Base-by-base conservation (phyloP, 73 alveolate species). In the Breviolum minutum region DNA sequence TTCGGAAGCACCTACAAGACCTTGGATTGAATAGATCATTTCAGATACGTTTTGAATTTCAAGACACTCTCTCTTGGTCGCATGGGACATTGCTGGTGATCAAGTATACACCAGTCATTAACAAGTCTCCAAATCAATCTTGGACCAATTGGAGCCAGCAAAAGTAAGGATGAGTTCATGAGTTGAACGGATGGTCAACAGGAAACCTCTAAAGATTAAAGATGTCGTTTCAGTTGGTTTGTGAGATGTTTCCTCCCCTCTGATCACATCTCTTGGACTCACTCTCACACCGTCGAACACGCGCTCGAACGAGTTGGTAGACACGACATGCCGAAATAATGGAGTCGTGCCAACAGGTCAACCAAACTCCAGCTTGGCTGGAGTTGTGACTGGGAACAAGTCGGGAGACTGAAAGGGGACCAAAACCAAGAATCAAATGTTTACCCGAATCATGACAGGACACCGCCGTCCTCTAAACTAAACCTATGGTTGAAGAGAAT, bases 361-460 rank as follows among this genome's bases (percentile, higher is more conserved):
- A 54, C 82, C 26, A 29, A 77, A n/a, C 63, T 77, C 86, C 86
- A 29, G 86, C 86, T 77, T 77, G 16, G 86, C 86, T 24, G 86
- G 86, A 29, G 16, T 11, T 7, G 26, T 3, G 54, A 40, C 54
- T 40, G 54, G 54, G 54, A 40, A 40, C 54, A 40, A 40, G 54
- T 40, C 54, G 54, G 54, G 54, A 40, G 54, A 40, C 5, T 40
- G 54, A 40, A 40, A 40, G 54, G 3, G 54, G 54, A 40, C 54
- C 63, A 29, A 71, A 71, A 71, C 32, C 82, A 71, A 71, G 54
- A 40, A 40, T 40, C 54, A 40, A 40, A 40, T 40, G 54, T 40
- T 40, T 40, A 40, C 54, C 54, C 54, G 54, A 40, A 40, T 40
- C 54, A 40, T 40, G 0, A 40, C 54, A 40, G 54, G 54, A 40